Evolutionary conservation across 1,284 basidiomycete species (phyloP), one percentile per base, ranked within the genome.

Genomic region (Sanghuangporus weigelae): DNA sequence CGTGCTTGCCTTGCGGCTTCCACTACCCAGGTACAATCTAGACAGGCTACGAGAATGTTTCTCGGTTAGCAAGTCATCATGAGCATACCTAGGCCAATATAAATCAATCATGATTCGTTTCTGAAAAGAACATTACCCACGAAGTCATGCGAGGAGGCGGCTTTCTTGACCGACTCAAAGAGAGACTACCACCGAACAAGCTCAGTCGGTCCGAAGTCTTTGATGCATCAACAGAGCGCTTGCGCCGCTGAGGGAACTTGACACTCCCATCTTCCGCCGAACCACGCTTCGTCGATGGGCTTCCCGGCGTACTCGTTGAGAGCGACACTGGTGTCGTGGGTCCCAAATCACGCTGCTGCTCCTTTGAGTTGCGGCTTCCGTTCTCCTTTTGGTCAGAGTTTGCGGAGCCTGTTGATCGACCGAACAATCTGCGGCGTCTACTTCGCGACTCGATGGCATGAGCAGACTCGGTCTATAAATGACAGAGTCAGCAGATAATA

Each of bases 81-180:
- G 68, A n/a, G 60, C 63, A 8, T 64, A 59, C 21, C 69, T 71
- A 53, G 48, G 35, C 35, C 19, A 57, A 42, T 26, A 16, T 56
- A 3, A 21, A 39, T 46, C 44, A 46, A 8, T 46, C 44, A 51
- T 12, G 70, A 23, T 78, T 75, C 6, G 70, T 64, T 68, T 76
- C 74, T 63, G 79, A 76, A 5, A 60, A 19, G 23, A 39, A 36
- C 67, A 64, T 60, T 57, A 78, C 82, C 69, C 72, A 85, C 81
- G 77, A 75, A 51, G 83, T 83, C 68, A 85, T 84, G 71, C 83
- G 83, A 12, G 93, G 93, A 2, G 92, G 80, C 1, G 93, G 93
- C 72, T 96, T 96, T 67, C 93, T 78, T 58, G 78, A 77, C 70
- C 89, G 89, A 39, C 84, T 82, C 63, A 90, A 69, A 7, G 84